Base-by-base conservation (phyloP, 2,329 filamentous ascomycete species). In the Pseudophaeomoniella oleicola region DNA sequence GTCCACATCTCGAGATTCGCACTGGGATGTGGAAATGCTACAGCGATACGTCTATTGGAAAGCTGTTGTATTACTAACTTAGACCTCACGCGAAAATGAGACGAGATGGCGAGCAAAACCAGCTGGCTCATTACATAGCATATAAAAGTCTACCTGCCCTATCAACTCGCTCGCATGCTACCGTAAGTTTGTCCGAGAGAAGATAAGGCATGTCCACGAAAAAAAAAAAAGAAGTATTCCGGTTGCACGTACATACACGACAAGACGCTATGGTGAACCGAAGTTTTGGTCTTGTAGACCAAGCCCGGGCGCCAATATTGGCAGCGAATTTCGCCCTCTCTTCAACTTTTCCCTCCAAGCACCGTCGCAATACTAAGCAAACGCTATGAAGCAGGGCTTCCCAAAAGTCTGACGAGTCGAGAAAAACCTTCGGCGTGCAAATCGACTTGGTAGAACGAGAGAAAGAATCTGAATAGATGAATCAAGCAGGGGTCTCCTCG, bases 401-500 rank as follows among this genome's bases (percentile, higher is more conserved):
- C 22, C 22, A 27, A 27, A 6, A 6, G n/a, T 6, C 22, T 27
- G 22, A 6, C 6, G 22, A 27, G 22, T 9, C n/a, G 22, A 27
- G n/a, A 27, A 6, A 27, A n/a, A 27, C n/a, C 22, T 27, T 6
- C 22, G 22, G 22, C n/a, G 22, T n/a, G 9, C 22, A 27, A 6
- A 27, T 9, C n/a, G 22, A 27, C n/a, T 9, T n/a, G 9, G 22
- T n/a, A 27, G 22, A 27, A n/a, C 22, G n/a, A 27, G 22, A n/a
- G n/a, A n/a, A 27, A 9, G 9, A 27, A n/a, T 27, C 22, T n/a
- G n/a, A n/a, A 27, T n/a, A 27, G n/a, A n/a, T 27, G n/a, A 9
- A 34, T 19, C 13, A 35, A 15, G 29, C 35, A 31, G 35, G 44
- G 39, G 42, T 46, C 29, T 51, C 48, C n/a, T n/a, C n/a, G n/a